These are phyloP conservation scores for Fusarium musae DNA, from an alignment of 2,329 filamentous ascomycete genomes.

Conservation along the genomic window DNA sequence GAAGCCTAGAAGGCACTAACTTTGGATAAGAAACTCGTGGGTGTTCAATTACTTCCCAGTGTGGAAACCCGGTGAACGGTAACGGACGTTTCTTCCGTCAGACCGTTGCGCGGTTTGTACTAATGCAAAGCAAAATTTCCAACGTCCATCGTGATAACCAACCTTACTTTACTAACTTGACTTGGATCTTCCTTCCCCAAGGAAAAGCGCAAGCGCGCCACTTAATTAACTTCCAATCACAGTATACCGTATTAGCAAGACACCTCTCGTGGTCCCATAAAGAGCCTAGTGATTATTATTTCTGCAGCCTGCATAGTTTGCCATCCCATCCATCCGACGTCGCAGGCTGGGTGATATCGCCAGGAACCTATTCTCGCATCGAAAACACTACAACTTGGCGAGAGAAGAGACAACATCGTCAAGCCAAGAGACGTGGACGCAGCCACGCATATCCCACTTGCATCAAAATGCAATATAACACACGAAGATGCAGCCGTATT, in stretches of 20 bases:
- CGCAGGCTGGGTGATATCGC: conserved; percentile 19
- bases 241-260: background rate
- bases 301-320: conserved; percentile 22
- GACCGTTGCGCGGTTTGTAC: background rate
- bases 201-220: conserved; percentile 20
- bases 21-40: conserved; percentile 10
- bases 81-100: background rate
- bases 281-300: conserved; percentile 20
- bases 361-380: conserved; percentile 16
- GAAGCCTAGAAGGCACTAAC: background rate
- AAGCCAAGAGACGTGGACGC: conserved; percentile 9
- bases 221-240: conserved; percentile 25
- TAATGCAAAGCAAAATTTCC: conserved; percentile 14
- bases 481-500: conserved; percentile 4
- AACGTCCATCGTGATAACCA: background rate
- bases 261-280: conserved; percentile 2
- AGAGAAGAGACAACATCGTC: conserved; percentile 30
- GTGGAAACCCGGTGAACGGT: conserved; percentile 5
- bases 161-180: background rate
- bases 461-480: conserved; percentile 11
- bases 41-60: background rate
- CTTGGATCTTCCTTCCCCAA: background rate
- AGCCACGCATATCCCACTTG: conserved; percentile 12
- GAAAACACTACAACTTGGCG: conserved; percentile 8
- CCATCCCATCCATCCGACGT: conserved; percentile 14